Conservation (phyloP, 2,329 filamentous ascomycete genomes). For the Paraphaeosphaeria minitans region DNA sequence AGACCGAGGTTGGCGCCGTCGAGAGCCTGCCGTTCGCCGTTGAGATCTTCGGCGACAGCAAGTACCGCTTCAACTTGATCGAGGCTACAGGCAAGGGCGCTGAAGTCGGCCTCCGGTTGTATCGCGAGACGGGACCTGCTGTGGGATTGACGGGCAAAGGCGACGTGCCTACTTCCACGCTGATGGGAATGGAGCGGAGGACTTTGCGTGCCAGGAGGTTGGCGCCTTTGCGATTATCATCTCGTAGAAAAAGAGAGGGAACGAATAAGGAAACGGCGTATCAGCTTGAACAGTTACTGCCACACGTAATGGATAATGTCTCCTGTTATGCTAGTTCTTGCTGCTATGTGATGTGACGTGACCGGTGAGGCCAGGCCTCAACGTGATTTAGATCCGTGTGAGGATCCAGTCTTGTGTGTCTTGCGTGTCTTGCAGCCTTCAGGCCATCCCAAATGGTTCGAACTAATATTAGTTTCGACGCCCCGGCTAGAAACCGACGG, state of each 20-base stretch:
- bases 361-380: neutral
- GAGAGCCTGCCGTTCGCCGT: constrained; percentile 21
- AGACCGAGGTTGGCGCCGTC: constrained; percentile 18
- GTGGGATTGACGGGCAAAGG: constrained; percentile 19
- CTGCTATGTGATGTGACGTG: neutral
- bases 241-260: neutral
- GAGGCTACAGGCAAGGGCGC: constrained; percentile 10
- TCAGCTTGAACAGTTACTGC: neutral
- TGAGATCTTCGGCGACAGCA: constrained; percentile 21
- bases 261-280: neutral
- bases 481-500: neutral
- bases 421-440: neutral
- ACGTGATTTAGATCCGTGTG: too few relatives aligned
- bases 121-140: constrained; percentile 21
- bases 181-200: constrained; percentile 24
- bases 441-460: neutral
- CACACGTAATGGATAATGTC: neutral
- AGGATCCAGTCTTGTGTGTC: neutral
- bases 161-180: constrained; percentile 25
- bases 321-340: neutral
- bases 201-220: constrained; percentile 26
- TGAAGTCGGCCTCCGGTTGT: constrained; percentile 19
- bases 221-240: constrained; percentile 20
- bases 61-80: constrained; percentile 26
- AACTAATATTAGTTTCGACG: neutral